Base-by-base conservation (phyloP, 371 early-diverging fungal species). In the Phascolomyces articulosus region DNA sequence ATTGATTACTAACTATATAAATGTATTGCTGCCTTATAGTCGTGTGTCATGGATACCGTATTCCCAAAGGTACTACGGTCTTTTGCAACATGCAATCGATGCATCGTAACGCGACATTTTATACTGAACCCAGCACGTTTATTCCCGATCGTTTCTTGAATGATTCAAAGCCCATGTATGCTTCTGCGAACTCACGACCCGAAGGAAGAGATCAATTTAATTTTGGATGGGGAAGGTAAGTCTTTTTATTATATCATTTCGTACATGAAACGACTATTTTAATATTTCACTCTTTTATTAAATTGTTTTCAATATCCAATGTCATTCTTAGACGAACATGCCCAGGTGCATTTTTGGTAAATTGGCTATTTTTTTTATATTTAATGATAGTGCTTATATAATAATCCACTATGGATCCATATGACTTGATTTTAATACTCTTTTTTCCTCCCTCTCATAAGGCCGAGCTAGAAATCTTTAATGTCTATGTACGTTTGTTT, bases 11-110 rank as follows among this genome's bases (percentile, higher is more conserved):
- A n/a, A n/a, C n/a, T n/a, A n/a, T n/a, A n/a, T n/a, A n/a, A n/a
- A n/a, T n/a, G n/a, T n/a, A n/a, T n/a, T n/a, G n/a, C n/a, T n/a
- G n/a, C n/a, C n/a, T n/a, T n/a, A n/a, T n/a, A n/a, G n/a, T n/a
- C n/a, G n/a, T n/a, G n/a, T n/a, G n/a, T 34, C 2, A 34, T 11
- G 78, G 75, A 8, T 69, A 73, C 60, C 31, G 29, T 11, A 77
- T 81, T 15, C 79, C 73, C 18, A 74, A 77, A 56, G 70, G 72
- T 18, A 66, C 77, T 1, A 54, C 34, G 13, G 21, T 78, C 26
- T 31, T 74, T 21, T 49, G 66, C 48, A 65, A 73, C 54, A 60
- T 64, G 55, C 31, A 44, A 11, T 65, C 38, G 29, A 62, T 70
- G 18, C 74, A 73, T 51, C 18, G 34, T 9, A 53, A 67, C 40